These are phyloP conservation scores for Aureobasidium zeae DNA, from an alignment of 2,329 filamentous ascomycete species.

Conservation along the genomic window DNA sequence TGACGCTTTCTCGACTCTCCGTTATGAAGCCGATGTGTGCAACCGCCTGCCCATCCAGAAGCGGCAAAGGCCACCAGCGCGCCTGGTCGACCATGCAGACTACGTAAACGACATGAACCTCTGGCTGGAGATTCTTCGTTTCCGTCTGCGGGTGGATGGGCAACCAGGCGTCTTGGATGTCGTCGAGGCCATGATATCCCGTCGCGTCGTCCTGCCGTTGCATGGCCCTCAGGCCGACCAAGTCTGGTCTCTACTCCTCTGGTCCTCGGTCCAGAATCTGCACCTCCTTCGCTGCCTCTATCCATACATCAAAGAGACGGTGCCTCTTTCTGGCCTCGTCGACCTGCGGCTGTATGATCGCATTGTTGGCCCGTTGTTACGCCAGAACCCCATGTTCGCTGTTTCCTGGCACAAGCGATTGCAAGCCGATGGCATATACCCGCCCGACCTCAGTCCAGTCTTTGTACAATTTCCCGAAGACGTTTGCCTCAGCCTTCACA, in stretches of 20 bases:
- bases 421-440: conserved; percentile 31
- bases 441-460: conserved; percentile 21
- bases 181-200: conserved; percentile 34
- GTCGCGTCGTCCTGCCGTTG: conserved; percentile 33
- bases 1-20: conserved; percentile 3
- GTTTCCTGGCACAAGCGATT: conserved; percentile 25
- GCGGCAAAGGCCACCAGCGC: conserved; percentile 15
- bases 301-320: conserved; percentile 34
- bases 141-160: conserved; percentile 34
- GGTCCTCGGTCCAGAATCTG: conserved; percentile 27
- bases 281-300: conserved; percentile 31
- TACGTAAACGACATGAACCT: conserved; percentile 26
- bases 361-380: conserved; percentile 36
- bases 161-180: conserved; percentile 33
- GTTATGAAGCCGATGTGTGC: conserved; percentile 4
- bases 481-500: conserved; percentile 16
- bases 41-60: neutral
- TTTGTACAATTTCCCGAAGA: conserved; percentile 17
- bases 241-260: conserved; percentile 40
- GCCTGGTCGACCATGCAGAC: conserved; percentile 27
- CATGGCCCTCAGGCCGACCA: conserved; percentile 31
- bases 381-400: conserved; percentile 22
- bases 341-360: conserved; percentile 35
- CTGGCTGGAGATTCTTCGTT: conserved; percentile 36
- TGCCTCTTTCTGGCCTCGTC: conserved; percentile 28